Conservation (phyloP, 208 protist species). For the Leishmania arabica region DNA sequence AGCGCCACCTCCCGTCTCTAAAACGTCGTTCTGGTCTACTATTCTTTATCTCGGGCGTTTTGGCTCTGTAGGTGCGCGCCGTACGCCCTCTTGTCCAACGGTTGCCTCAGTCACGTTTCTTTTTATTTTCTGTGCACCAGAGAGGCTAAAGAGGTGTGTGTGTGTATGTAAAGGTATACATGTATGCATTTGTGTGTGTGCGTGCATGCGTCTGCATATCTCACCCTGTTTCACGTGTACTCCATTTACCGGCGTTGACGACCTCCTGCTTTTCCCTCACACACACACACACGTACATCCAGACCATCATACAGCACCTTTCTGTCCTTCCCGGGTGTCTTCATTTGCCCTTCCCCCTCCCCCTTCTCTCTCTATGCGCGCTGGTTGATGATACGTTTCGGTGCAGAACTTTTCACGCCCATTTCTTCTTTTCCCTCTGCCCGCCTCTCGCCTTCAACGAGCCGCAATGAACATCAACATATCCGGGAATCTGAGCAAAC, state of each 20-base stretch:
- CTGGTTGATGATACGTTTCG: background rate
- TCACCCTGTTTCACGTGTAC: background rate
- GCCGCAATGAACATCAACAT: constrained; percentile 75
- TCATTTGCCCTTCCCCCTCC: background rate
- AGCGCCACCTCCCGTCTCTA: background rate
- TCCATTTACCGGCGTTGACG: background rate
- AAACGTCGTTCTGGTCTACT: background rate
- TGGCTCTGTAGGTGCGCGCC: background rate
- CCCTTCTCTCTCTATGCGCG: background rate
- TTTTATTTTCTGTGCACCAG: background rate
- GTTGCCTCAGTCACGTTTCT: background rate
- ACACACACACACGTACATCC: background rate
- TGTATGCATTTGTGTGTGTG: background rate
- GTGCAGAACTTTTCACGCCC: background rate
- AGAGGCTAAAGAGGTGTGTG: background rate
- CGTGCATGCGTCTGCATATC: background rate
- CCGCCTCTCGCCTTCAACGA: background rate
- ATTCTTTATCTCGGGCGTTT: background rate
- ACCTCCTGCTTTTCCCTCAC: background rate
- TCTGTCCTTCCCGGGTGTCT: background rate
- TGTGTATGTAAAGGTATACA: background rate
- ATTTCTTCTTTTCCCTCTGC: background rate
- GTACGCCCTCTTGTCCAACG: background rate
- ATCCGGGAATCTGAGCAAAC: constrained; percentile 63
- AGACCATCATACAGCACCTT: background rate